Percentiles rank a stretch among this genome's conserved stretches.
These are phyloP conservation scores for Neocallimastix lanati DNA, from an alignment of 192 early-diverging fungal species.

Conservation along the genomic window DNA sequence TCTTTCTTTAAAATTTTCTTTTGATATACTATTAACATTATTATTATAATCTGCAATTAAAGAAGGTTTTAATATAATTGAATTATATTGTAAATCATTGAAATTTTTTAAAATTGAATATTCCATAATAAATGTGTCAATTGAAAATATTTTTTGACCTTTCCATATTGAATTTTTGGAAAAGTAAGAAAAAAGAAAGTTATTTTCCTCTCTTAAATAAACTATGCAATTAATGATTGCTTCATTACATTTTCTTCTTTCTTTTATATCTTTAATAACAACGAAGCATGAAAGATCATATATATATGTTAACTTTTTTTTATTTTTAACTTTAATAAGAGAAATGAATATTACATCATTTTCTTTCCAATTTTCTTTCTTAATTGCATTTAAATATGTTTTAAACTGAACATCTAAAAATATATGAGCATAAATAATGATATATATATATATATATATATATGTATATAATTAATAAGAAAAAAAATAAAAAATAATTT, in stretches of 20 bases:
- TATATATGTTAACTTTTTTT: not conserved
- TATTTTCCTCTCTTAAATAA: not conserved
- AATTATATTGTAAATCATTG: not conserved
- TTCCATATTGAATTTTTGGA: not conserved
- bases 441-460: too few relatives aligned
- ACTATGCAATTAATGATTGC: not conserved
- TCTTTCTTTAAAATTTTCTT: not conserved
- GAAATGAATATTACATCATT: not conserved
- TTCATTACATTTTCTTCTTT: not conserved
- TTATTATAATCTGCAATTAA: not conserved
- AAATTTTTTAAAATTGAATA: not conserved
- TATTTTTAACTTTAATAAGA: not conserved
- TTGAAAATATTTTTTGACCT: not conserved
- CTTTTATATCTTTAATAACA: not conserved
- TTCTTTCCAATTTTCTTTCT: not conserved
- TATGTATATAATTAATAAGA: too few relatives aligned
- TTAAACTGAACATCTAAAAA: not conserved
- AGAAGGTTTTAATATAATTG: not conserved
- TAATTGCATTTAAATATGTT: not conserved
- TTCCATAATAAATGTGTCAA: not conserved
- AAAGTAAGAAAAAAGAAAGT: not conserved
- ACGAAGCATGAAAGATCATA: not conserved
- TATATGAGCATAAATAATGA: too few relatives aligned
- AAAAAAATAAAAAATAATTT: too few relatives aligned
- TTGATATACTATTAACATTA: not conserved